phyloP scores from a whole-genome alignment of 2,329 filamentous ascomycete species.

The Remersonia thermophila region DNA sequence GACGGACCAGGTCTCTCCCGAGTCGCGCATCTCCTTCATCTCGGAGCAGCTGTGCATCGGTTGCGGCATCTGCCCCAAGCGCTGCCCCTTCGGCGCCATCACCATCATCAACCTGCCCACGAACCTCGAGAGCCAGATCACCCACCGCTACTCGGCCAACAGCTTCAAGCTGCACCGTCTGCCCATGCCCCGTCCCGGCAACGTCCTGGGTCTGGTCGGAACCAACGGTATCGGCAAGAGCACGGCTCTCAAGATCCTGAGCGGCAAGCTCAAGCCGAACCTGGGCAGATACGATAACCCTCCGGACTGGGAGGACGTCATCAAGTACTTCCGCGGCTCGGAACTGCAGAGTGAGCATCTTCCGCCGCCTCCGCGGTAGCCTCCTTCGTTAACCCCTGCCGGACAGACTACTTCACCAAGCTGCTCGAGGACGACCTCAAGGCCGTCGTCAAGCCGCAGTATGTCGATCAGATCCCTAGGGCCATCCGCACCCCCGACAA shows the following conservation, averaged over 20 bases:
- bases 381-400: no score
- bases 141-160: constrained; percentile 97
- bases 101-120: constrained; percentile 99
- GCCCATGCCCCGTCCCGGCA: constrained; percentile 87
- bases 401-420: constrained; percentile 94
- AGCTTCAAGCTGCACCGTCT: constrained; percentile 98
- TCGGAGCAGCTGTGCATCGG: constrained; percentile 93
- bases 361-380: not conserved
- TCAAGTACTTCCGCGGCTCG: constrained; percentile 96
- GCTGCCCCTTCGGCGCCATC: constrained; percentile 96
- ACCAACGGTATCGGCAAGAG: constrained; percentile 99
- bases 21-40: constrained; percentile 94
- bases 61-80: constrained; percentile 99
- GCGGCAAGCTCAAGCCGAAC: constrained; percentile 97
- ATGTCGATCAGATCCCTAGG: constrained; percentile 95
- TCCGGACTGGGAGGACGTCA: constrained; percentile 97
- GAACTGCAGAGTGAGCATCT: constrained; percentile 69
- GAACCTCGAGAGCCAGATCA: constrained; percentile 96
- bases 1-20: constrained; percentile 74
- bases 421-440: constrained; percentile 93
- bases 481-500: constrained; percentile 75
- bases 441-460: constrained; percentile 97
- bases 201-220: constrained; percentile 91
- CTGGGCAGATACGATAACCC: constrained; percentile 90
- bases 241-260: constrained; percentile 97